Base-by-base conservation (phyloP, 495 filamentous ascomycete species). In the Umbilicaria muhlenbergii region DNA sequence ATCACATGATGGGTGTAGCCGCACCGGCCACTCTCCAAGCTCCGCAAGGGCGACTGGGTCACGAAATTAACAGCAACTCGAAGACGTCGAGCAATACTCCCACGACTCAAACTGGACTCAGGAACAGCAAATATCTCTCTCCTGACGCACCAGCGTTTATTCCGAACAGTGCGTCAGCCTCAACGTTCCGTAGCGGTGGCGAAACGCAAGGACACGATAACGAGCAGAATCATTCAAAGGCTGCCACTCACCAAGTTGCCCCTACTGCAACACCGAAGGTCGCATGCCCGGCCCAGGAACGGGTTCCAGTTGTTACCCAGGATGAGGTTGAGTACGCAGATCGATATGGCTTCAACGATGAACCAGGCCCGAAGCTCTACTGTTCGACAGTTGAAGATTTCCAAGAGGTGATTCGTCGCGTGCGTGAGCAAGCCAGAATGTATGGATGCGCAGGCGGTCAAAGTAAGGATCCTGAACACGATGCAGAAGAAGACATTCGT, bases 401-500 rank as follows among this genome's bases (percentile, higher is more conserved):
- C 34, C 53, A 56, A 39, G 53, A 56, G 38, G 50, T 51, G 7
- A 35, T 56, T 34, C 46, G 47, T 24, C 50, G 43, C 1, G 51
- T 53, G 24, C 53, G 51, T 16, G 47, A 56, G 39, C 53, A 56
- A 48, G 53, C 53, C 21, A 39, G 48, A 34, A 32, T 51, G 37
- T 51, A 53, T 38, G 53, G 53, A 12, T 56, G 53, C 42, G 41
- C 43, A 34, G 53, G 53, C 32, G 53, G 53, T 0, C 45, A 45
- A 32, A 56, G 53, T 39, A 56, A 56, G 42, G 50, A 56, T 19
- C 53, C 53, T 31, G 53, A 47, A 14, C 51, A 51, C 41, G 53
- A 56, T 19, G 53, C 53, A 17, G 53, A 56, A 43, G 47, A 56
- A 33, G 53, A 56, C 44, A 42, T 56, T 5, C 51, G 53, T 40